phyloP scores from a whole-genome alignment of 176 grass and related monocot genomes.

The Phyllostachys edulis region DNA sequence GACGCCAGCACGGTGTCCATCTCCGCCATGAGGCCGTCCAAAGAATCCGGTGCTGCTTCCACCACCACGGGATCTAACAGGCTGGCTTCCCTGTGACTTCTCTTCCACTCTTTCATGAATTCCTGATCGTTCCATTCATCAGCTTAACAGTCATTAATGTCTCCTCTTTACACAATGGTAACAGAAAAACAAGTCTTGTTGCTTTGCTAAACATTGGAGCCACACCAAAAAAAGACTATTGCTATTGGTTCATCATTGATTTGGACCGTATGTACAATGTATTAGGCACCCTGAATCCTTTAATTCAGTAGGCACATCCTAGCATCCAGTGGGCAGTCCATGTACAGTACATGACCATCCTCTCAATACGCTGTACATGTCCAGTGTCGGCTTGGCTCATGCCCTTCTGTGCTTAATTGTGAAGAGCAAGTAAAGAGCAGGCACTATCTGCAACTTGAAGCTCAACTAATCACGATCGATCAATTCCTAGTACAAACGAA shows the following conservation, averaged over 20 bases:
- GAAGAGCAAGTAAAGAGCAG: not conserved
- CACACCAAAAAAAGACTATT: not conserved
- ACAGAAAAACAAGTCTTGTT: not conserved
- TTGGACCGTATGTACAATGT: not conserved
- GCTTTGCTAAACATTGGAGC: not conserved
- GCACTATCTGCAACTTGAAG: not conserved
- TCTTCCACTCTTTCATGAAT: constrained; percentile 71
- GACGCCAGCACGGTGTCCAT: constrained; percentile 59
- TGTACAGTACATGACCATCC: not conserved
- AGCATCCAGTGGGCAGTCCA: not conserved
- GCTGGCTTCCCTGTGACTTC: constrained; percentile 35
- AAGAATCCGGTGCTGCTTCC: constrained; percentile 69
- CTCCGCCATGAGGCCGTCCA: constrained; percentile 69
- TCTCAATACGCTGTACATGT: not conserved
- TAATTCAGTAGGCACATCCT: not conserved
- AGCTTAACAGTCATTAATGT: not conserved
- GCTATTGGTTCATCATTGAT: not conserved
- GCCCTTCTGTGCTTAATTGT: not conserved
- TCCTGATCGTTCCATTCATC: constrained; percentile 37
- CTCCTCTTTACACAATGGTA: not conserved
- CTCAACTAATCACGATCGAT: not conserved
- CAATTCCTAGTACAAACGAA: not conserved
- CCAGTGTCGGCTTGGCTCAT: not conserved
- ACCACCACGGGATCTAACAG: constrained; percentile 59
- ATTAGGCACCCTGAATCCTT: not conserved